Conservation (phyloP, 2,329 filamentous ascomycete genomes). For the Botrytis tulipae region DNA sequence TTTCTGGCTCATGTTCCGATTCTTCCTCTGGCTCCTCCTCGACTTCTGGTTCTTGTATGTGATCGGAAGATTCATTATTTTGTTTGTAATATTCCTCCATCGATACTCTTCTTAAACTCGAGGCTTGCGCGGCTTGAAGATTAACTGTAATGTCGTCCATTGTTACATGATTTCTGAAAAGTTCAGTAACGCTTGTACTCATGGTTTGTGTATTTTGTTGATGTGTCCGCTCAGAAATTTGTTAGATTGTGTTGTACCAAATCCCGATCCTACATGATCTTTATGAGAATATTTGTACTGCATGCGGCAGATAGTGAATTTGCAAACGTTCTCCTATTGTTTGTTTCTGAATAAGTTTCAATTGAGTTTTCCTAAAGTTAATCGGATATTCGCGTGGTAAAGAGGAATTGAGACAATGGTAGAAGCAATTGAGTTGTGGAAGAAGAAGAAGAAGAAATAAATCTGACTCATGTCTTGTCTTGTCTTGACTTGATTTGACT, state of each 20-base stretch:
- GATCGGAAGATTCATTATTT: constrained; percentile 14
- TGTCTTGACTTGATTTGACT: neutral
- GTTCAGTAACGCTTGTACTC: neutral
- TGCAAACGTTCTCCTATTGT: constrained; percentile 3
- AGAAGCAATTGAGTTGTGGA: neutral
- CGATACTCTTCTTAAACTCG: constrained; percentile 6
- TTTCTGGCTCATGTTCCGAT: neutral
- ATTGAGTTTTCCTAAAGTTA: neutral
- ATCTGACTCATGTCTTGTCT: constrained; percentile 11
- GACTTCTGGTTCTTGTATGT: neutral
- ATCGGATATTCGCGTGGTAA: neutral
- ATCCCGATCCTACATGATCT: constrained; percentile 8
- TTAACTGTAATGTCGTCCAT: constrained; percentile 14
- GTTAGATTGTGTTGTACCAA: constrained; percentile 3
- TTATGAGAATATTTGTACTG: neutral
- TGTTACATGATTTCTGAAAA: constrained; percentile 17
- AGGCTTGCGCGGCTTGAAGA: neutral
- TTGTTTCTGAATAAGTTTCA: neutral
- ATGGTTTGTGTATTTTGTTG: constrained; percentile 4
- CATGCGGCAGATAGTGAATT: constrained; percentile 12
- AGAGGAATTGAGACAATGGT: constrained; percentile 3
- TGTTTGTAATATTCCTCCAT: constrained; percentile 17
- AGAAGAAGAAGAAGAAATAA: neutral
- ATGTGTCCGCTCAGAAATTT: constrained; percentile 1
- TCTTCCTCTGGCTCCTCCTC: constrained; percentile 12